phyloP scores from a whole-genome alignment of 2,329 filamentous ascomycete genomes.

The Bimuria novae-zelandiae region DNA sequence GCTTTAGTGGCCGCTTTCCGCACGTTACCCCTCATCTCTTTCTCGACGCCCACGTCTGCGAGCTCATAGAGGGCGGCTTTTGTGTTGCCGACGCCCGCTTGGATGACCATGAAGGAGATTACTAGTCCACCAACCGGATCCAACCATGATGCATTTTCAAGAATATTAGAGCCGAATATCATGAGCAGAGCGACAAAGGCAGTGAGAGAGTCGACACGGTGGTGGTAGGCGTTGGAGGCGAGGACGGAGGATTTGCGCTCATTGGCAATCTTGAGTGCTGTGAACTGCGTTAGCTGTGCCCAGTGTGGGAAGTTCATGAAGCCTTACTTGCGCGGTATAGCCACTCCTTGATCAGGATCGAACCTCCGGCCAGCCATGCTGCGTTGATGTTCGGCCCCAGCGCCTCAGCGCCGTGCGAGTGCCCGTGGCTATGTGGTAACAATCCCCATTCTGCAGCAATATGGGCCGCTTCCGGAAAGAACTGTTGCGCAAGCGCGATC shows the following conservation, averaged over 20 bases:
- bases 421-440: conserved; percentile 62
- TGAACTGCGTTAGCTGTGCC: conserved; percentile 26
- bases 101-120: conserved; percentile 92
- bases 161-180: conserved; percentile 85
- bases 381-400: conserved; percentile 85
- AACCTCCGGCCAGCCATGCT: conserved; percentile 89
- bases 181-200: conserved; percentile 90
- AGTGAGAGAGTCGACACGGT: conserved; percentile 93
- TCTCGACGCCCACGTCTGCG: conserved; percentile 86
- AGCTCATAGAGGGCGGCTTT: conserved; percentile 81
- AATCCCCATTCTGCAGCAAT: conserved; percentile 49
- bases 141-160: conserved; percentile 85
- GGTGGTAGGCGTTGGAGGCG: conserved; percentile 93
- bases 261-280: conserved; percentile 92
- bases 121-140: conserved; percentile 91
- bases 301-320: background rate
- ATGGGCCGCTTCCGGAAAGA: conserved; percentile 53
- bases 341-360: conserved; percentile 94
- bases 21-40: conserved; percentile 77
- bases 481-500: conserved; percentile 61
- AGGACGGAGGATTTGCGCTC: conserved; percentile 95
- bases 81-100: conserved; percentile 87
- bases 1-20: conserved; percentile 61
- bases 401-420: conserved; percentile 63
- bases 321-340: conserved; percentile 74